Base-by-base conservation (phyloP, 2,329 filamentous ascomycete species). In the Penicillium sp. region DNA sequence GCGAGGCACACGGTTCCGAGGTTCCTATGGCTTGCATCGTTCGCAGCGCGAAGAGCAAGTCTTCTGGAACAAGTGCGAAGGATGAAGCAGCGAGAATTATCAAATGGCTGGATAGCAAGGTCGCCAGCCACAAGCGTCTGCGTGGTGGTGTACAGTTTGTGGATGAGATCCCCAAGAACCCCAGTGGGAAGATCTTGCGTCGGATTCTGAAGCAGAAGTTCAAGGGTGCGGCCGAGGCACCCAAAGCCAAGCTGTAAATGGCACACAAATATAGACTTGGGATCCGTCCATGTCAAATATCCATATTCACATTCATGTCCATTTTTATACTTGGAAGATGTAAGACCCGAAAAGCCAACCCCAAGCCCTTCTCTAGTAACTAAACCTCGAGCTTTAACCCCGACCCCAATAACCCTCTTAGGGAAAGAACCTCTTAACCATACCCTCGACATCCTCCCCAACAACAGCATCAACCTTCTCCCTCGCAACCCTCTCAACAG, bases 1-100 rank as follows among this genome's bases (percentile, higher is more conserved):
- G 87, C 69, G 75, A 80, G 39, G 76, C 79, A 8, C 81, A 84
- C 54, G 85, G 85, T 23, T 89, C 85, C 1, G 88, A 91, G 69
- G 81, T 90, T 1, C 88, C 88, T 0, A 77, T 87, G 38, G 86
- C 86, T 0, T 89, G 85, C 63, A 71, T 88, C n/a, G 85, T 87
- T 8, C 68, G 74, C 38, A 76, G 74, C 50, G 67, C 63, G 1
- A 70, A 72, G 65, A 72, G 72, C 64, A 82, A 82, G 60, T 72
- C 80, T 0, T 75, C 75, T 4, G 73, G 72, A 0, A 67, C 70
- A 1, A 76, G 77, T 10, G 72, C 77, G 0, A 77, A 79, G n/a
- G 75, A 78, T 4, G 80, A 84, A 44, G 76, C 73, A 2, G 75
- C 78, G 78, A 74, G 73, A 13, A 79, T 79, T 21, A 63, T 71